Base-by-base conservation (phyloP, 768 basidiomycete genomes). In the Tylopilus sp. region DNA sequence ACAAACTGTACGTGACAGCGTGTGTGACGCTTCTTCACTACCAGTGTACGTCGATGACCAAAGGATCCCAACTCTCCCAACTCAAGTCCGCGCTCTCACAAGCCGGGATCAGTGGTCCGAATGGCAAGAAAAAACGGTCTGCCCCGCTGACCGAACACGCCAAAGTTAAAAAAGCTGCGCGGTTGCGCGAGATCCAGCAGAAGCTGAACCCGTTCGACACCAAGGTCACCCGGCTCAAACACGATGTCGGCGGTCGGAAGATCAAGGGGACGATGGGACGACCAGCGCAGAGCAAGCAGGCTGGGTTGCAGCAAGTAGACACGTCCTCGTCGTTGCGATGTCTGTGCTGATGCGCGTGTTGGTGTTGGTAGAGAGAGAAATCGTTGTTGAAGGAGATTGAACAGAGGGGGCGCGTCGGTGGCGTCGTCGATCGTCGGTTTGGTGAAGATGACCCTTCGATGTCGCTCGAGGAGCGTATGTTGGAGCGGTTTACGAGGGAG, bases 401-500 rank as follows among this genome's bases (percentile, higher is more conserved):
- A 55, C 82, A 88, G 45, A 87, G 84, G 59, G 85, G 82, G 44
- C 87, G 85, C 57, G 84, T 88, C 11, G 95, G 94, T 6, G 91
- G 94, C 6, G 86, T 99, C 53, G 74, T 95, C 52, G 97, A 99
- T 71, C 82, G 92, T 47, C 87, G 97, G 19, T 98, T 98, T 66
- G 97, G 97, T 73, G 97, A 99, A 80, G 86, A 91, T 65, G 86
- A 98, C 56, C 86, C 94, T 2, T 80, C 85, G 11, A 85, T 98
- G 81, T 86, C 89, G n/a, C 76, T 93, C 29, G 97, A 99, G 68
- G 96, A 98, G 59, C 87, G 93, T 56, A 98, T 98, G 87, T 78
- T 98, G 33, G 94, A 96, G 70, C 87, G 97, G 28, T 98, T 98
- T 68, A 98, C 95, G 11, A 80, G 80, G 58, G 95, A 98, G 71